Base-by-base conservation (phyloP, 2,329 filamentous ascomycete species). In the Aspergillus clavatus region DNA sequence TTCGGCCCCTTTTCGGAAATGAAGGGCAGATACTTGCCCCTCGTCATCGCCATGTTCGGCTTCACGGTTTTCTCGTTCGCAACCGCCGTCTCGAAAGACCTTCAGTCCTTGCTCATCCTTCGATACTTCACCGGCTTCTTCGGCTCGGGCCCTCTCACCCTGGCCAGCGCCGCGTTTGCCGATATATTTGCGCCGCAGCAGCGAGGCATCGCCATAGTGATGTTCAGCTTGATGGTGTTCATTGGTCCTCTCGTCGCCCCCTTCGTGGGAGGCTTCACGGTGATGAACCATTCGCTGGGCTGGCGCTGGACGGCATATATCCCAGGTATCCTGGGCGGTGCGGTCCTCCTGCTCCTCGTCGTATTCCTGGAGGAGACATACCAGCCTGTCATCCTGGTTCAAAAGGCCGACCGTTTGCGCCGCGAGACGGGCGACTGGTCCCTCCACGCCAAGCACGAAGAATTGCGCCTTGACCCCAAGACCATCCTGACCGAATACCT, bases 71-170 rank as follows among this genome's bases (percentile, higher is more conserved):
- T 74, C 53, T 68, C 63, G 12, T 68, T 74, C 28, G 70, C 65
- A 3, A 65, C 65, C 0, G 72, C 71, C 2, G 63, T 55, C n/a
- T 66, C 61, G 45, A 58, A 61, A 45, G 65, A 62, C 38, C 54
- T 67, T 4, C 58, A 60, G 12, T 58, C 59, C 3, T 44, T 70
- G 2, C 60, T 70, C 50, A 55, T 70, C 22, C 63, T 60, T 5
- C 54, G 71, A 10, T 73, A 71, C 57, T 70, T 74, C 47, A 66
- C 52, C 16, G 70, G 70, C 2, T 53, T 72, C 3, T 72, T 72
- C 42, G 70, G 66, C 0, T 61, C 62, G 1, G 62, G 66, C 12
- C 66, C 69, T 2, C 52, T 72, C 6, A 60, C 59, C 21, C 63
- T 71, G 23, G 64, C 67, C 19, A 55, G 57, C 2, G 68, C 68